phyloP scores from a whole-genome alignment of 208 protist genomes.

The Acanthamoeba divionensis region DNA sequence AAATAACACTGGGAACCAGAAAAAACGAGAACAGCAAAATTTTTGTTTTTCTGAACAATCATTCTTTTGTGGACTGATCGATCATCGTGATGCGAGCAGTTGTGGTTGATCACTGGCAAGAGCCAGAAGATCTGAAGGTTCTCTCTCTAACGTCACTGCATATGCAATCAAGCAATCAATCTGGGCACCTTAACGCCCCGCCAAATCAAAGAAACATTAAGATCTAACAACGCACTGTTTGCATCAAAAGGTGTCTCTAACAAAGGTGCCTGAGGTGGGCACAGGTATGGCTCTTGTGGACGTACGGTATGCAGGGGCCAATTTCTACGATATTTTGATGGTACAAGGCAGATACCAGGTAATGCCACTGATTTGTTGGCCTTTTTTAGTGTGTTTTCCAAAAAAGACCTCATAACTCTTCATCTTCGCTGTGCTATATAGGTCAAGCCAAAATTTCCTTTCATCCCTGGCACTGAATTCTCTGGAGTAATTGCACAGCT shows the following conservation, averaged over 20 bases:
- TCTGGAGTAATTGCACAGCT: constrained; percentile 24
- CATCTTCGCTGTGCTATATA: not conserved
- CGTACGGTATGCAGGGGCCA: constrained; percentile 5
- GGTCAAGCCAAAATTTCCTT: constrained; percentile 2
- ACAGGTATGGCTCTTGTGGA: not conserved
- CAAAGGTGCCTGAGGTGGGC: not conserved
- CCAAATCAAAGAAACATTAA: too few species aligned
- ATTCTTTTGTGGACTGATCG: too few species aligned
- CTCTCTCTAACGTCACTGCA: too few species aligned
- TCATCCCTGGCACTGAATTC: constrained; percentile 52
- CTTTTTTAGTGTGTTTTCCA: not conserved
- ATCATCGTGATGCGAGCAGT: not conserved
- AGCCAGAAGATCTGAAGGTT: not conserved
- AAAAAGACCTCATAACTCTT: not conserved
- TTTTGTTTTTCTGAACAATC: too few species aligned
- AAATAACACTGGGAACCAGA: too few species aligned
- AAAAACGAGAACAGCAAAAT: too few species aligned
- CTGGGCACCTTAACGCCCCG: too few species aligned
- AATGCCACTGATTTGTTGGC: not conserved
- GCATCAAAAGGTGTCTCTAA: not conserved
- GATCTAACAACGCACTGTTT: too few species aligned
- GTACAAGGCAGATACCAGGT: constrained; percentile 39
- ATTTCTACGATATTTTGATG: constrained; percentile 57
- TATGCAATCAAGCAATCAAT: too few species aligned
- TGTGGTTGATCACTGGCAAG: not conserved